These are phyloP conservation scores for Corinectria fuckeliana DNA, from an alignment of 2,329 filamentous ascomycete genomes.

Conservation along the genomic window DNA sequence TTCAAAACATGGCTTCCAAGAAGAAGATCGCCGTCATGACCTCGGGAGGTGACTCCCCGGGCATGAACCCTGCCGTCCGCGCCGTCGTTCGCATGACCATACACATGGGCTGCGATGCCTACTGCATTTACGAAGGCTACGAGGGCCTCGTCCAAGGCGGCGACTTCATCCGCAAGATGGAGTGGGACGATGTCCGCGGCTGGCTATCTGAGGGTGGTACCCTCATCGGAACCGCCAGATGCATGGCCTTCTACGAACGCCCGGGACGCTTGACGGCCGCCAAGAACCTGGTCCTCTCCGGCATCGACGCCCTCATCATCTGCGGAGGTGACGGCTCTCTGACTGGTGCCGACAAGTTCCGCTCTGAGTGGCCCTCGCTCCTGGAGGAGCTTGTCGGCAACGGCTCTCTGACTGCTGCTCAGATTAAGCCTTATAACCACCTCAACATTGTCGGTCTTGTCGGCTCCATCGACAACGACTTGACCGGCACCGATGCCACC, in stretches of 20 bases:
- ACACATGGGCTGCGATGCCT: conserved; percentile 80
- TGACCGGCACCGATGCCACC: conserved; percentile 95
- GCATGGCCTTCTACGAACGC: conserved; percentile 90
- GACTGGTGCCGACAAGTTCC: conserved; percentile 93
- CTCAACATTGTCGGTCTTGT: conserved; percentile 97
- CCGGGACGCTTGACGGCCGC: conserved; percentile 83
- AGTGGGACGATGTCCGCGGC: conserved; percentile 93
- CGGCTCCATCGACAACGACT: conserved; percentile 97
- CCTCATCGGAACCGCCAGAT: conserved; percentile 92
- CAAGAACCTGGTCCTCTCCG: conserved; percentile 91
- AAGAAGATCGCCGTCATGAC: conserved; percentile 90
- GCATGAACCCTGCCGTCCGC: conserved; percentile 92
- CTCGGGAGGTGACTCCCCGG: conserved; percentile 90
- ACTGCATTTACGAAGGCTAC: conserved; percentile 90
- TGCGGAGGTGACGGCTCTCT: conserved; percentile 96
- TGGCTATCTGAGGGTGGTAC: conserved; percentile 95
- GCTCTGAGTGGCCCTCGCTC: conserved; percentile 88
- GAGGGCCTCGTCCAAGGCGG: conserved; percentile 92
- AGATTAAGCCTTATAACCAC: conserved; percentile 78
- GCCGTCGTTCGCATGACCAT: conserved; percentile 93
- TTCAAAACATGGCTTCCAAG: conserved; percentile 55
- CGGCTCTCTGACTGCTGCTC: conserved; percentile 72
- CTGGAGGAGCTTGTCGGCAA: conserved; percentile 82
- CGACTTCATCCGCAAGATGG: conserved; percentile 84
- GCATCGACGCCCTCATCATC: conserved; percentile 95